Evolutionary conservation across 1,139 yeast genomes (phyloP), one percentile per base, ranked within the genome.

Genomic region (Kurtzmaniella natalensis): DNA sequence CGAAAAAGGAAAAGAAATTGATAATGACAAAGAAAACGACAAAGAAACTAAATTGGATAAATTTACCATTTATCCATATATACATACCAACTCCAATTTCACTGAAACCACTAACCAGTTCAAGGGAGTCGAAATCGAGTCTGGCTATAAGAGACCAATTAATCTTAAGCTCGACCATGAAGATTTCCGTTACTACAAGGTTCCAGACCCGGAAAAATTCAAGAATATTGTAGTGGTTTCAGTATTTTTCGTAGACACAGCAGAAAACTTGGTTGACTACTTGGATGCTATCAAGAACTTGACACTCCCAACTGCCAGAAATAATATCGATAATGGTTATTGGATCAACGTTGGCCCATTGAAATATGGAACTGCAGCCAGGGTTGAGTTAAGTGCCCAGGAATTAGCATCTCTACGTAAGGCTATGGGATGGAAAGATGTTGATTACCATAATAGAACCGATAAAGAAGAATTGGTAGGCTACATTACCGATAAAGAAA

Each of bases 321-420:
- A 38, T 22, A 37, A 38, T 3, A 40, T 50, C n/a, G 55, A 62
- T 24, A 57, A 61, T 8, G 78, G 84, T 0, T 67, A 68, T 35
- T 87, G 95, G 96, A 77, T 87, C 41, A 87, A 87, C 51, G 70
- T 77, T 14, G 96, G 96, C 0, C 96, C 96, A 0, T 64, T 87
- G 41, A 87, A 87, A 55, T 87, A 87, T 58, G 96, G 96, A 0
- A 78, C 87, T 3, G 88, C 89, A 2, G 94, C 96, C 1, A 76
- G 73, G 44, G 83, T 80, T 2, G 95, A 86, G 53, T 60, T 85
- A 18, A 80, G 78, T 21, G 64, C 74, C 14, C 79, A 79, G 14
- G 96, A 87, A 49, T 51, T 87, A 31, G 53, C 59, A 11, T 45
- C 53, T n/a, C 48, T 82, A 9, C 61, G 88, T 24, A 42, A 53